Evolutionary conservation across 495 filamentous ascomycete species (phyloP).

Genomic region (Daldinia decipiens): DNA sequence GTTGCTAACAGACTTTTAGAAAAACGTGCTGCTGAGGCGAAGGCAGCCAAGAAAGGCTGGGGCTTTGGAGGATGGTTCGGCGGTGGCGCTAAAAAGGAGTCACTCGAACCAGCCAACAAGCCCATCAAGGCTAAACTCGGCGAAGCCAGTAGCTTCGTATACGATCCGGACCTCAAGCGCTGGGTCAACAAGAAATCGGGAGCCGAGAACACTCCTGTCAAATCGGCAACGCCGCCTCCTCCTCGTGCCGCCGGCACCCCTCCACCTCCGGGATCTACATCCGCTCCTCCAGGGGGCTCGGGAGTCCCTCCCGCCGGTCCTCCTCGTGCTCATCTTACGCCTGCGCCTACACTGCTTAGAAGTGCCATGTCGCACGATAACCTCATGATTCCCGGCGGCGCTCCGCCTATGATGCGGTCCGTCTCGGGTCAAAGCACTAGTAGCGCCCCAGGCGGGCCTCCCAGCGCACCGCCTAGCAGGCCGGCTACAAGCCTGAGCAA

Average conservation of each 20-base stretch:
- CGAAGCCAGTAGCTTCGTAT: constrained; percentile 92
- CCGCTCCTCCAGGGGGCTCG: constrained; percentile 43
- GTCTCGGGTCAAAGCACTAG: constrained; percentile 53
- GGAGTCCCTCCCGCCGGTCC: constrained; percentile 51
- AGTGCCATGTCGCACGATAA: constrained; percentile 44
- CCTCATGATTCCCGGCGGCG: constrained; percentile 45
- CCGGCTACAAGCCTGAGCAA: constrained; percentile 77
- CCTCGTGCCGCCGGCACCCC: constrained; percentile 56
- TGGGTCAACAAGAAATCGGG: constrained; percentile 97
- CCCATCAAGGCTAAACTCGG: constrained; percentile 95
- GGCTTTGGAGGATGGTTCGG: constrained; percentile 84
- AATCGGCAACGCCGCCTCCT: constrained; percentile 61
- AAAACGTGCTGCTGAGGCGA: constrained; percentile 49
- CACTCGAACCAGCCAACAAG: constrained; percentile 61
- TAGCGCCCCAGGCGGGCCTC: constrained; percentile 47
- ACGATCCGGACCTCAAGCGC: constrained; percentile 91
- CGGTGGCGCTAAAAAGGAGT: constrained; percentile 71
- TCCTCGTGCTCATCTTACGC: constrained; percentile 44
- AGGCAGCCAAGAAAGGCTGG: constrained; percentile 79
- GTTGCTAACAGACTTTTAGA: constrained; percentile 37
- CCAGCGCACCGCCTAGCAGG: constrained; percentile 58
- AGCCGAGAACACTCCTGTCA: constrained; percentile 58
- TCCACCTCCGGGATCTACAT: constrained; percentile 40
- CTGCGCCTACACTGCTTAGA: constrained; percentile 39
- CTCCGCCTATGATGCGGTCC: constrained; percentile 59